phyloP scores from a whole-genome alignment of 2,329 filamentous ascomycete genomes.

The Penicillium occitanis region DNA sequence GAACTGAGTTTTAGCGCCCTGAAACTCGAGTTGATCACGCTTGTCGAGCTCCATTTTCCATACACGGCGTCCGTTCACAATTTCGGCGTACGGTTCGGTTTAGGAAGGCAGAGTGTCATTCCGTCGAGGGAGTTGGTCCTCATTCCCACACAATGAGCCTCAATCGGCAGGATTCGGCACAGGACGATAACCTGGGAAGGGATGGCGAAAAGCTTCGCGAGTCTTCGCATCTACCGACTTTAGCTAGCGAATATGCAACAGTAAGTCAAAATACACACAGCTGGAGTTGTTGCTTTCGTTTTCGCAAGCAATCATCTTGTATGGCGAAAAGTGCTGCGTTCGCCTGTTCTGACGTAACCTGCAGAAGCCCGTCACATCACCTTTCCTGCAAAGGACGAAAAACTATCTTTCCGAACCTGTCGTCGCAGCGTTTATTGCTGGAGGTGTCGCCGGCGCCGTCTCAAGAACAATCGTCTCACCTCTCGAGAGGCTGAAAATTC shows the following conservation, averaged over 20 bases:
- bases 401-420: constrained; percentile 73
- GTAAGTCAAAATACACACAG: constrained; percentile 6
- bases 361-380: constrained; percentile 17
- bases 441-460: constrained; percentile 92
- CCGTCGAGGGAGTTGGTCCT: neutral
- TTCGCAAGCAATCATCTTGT: neutral
- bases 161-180: constrained; percentile 32
- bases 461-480: constrained; percentile 96
- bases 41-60: neutral
- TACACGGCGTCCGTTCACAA: neutral
- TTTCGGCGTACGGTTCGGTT: neutral
- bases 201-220: constrained; percentile 26
- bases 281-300: neutral
- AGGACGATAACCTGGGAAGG: constrained; percentile 23
- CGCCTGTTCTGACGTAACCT: constrained; percentile 8
- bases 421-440: constrained; percentile 87
- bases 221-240: constrained; percentile 12
- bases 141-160: constrained; percentile 33
- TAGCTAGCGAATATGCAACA: constrained; percentile 11
- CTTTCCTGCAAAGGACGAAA: constrained; percentile 29
- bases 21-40: neutral
- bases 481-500: constrained; percentile 91
- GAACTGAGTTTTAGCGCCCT: neutral
- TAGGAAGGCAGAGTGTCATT: neutral
- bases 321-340: neutral